Evolutionary conservation across 768 basidiomycete species (phyloP), one percentile per base, ranked within the genome.

Genomic region (Lactarius sanguifluus): DNA sequence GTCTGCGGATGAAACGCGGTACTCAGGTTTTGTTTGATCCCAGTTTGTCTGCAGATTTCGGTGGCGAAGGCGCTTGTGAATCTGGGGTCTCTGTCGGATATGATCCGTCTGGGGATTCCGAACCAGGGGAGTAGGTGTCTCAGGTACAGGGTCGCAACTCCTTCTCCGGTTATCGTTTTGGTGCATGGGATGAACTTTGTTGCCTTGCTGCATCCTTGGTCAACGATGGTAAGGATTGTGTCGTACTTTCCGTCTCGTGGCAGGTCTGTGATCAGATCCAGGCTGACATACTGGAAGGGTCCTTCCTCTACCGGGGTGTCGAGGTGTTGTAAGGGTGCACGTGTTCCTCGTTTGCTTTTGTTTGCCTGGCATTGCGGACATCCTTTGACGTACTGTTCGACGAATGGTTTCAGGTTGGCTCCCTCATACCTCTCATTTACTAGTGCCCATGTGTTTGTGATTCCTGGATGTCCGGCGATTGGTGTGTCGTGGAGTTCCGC

Each of bases 361-460:
- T 41, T 41, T 0, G 6, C 5, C 16, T 41, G 40, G 1, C 40
- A 41, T 5, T 15, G 38, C 0, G 36, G 18, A 3, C 34, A 57
- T 2, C 57, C 57, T 5, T 59, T 59, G 2, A 43, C 25, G 3
- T 59, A 59, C 20, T 59, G 15, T 30, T 41, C 25, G 1, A 30
- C 16, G 12, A 59, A 59, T 4, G 28, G 0, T 0, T 23, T n/a
- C 1, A 59, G 15, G 1, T 7, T 1, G 0, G 10, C 12, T 3
- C 58, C 40, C 9, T 20, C 6, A 2, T 59, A 59, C n/a, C n/a
- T n/a, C n/a, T 6, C 18, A 1, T 8, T 28, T 16, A 43, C 12
- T 10, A 59, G 8, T 1, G 41, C 6, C 18, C 15, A 59, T 0
- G 59, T 45, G 2, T 59, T 59, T 0, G 32, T 34, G 0, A 45